Conservation (phyloP, 2,329 filamentous ascomycete genomes). For the Daldinia eschscholtzii region DNA sequence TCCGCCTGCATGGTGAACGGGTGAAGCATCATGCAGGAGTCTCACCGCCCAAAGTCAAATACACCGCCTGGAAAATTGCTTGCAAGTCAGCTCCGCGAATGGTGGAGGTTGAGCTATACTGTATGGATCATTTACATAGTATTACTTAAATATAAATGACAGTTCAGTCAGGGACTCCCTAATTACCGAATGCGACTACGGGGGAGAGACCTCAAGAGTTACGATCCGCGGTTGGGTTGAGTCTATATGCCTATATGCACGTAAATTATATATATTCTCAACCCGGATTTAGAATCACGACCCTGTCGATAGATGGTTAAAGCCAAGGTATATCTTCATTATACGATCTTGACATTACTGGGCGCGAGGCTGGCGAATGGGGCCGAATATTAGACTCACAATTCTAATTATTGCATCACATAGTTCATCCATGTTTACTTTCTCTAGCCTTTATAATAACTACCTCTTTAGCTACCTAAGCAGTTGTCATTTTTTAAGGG, state of each 20-base stretch:
- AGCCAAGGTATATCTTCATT: constrained; percentile 6
- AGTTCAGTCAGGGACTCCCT: constrained; percentile 13
- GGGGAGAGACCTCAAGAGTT: constrained; percentile 3
- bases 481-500: not conserved
- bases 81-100: constrained; percentile 15
- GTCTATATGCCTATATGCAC: not conserved
- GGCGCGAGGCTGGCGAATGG: not conserved
- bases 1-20: constrained; percentile 43
- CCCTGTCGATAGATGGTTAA: constrained; percentile 2
- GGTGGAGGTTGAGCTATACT: constrained; percentile 4
- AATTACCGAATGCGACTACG: constrained; percentile 16
- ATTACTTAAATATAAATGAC: constrained; percentile 20
- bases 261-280: constrained; percentile 2
- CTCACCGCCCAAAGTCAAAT: constrained; percentile 43
- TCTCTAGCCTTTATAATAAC: constrained; percentile 1
- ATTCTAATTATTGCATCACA: constrained; percentile 3
- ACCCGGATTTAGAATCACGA: constrained; percentile 3
- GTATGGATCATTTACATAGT: not conserved
- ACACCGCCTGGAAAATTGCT: constrained; percentile 37
- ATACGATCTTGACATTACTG: not conserved
- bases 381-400: not conserved
- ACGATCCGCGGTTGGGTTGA: not conserved
- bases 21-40: constrained; percentile 47
- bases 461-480: constrained; percentile 6
- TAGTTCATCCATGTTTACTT: constrained; percentile 7